phyloP scores from a whole-genome alignment of 2,329 filamentous ascomycete species.

The Trematosphaeria pertusa region DNA sequence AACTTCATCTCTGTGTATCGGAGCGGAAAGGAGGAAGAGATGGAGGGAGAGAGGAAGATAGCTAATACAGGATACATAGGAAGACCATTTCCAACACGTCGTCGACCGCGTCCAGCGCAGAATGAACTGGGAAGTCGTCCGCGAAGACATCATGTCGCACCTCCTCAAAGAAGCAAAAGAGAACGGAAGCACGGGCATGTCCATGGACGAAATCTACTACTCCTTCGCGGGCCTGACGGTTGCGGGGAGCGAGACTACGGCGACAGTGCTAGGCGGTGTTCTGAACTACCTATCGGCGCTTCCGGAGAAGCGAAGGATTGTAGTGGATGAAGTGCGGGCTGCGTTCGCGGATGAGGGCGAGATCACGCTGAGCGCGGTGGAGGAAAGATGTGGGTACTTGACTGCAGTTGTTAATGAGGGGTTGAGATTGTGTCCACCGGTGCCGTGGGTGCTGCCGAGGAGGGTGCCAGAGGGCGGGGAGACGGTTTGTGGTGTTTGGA shows the following conservation, averaged over 20 bases:
- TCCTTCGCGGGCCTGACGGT: slow-evolving; percentile 7
- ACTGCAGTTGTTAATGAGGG: slow-evolving; percentile 15
- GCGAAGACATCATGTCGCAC: slow-evolving; percentile 13
- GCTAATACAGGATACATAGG: too few species aligned
- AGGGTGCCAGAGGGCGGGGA: slow-evolving; percentile 11
- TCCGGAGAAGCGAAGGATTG: background rate
- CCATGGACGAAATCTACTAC: background rate
- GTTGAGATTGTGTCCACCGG: slow-evolving; percentile 11
- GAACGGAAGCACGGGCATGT: background rate
- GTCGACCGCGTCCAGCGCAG: slow-evolving; percentile 8
- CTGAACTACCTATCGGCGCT: slow-evolving; percentile 5
- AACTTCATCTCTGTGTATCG: too few species aligned
- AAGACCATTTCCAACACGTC: too few species aligned
- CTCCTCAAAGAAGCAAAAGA: slow-evolving; percentile 2
- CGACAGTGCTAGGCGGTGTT: slow-evolving; percentile 6
- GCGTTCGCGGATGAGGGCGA: slow-evolving; percentile 2
- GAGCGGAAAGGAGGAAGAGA: too few species aligned
- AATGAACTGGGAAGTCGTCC: slow-evolving; percentile 11
- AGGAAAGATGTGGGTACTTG: slow-evolving; percentile 11
- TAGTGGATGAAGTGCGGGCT: slow-evolving; percentile 11
- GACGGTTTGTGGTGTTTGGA: slow-evolving; percentile 11
- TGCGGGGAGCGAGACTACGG: slow-evolving; percentile 15
- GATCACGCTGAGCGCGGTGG: slow-evolving; percentile 9
- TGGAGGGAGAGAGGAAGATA: too few species aligned
- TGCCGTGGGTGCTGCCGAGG: slow-evolving; percentile 9